Evolutionary conservation across 1,284 basidiomycete species (phyloP), one percentile per base, ranked within the genome.

Genomic region (Leccinum griseonigrum): DNA sequence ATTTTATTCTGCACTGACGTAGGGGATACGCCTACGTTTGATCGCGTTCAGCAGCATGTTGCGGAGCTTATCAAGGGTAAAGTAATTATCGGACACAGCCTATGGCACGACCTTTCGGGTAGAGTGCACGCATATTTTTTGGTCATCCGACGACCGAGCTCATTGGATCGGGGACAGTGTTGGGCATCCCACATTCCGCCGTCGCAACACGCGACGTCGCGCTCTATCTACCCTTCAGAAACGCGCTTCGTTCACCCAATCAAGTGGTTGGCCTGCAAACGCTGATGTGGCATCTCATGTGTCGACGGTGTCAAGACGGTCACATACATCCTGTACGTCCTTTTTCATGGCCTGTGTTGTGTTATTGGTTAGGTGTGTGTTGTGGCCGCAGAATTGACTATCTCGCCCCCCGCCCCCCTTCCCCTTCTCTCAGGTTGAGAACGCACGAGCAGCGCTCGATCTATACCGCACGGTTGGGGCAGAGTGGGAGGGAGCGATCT

Each of bases 41-140:
- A 76, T 54, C 76, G 77, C 14, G 84, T 91, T 26, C 91, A 92
- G 69, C 81, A 81, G 62, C 75, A 79, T 50, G 83, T 91, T 56
- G 85, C 87, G 2, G 82, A 79, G 59, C 71, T 85, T 56, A 82
- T 91, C 64, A 82, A 83, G 70, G 85, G 83, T 56, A 90, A 88
- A 71, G 78, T 89, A 38, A 72, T 92, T 40, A 82, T 92, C 34
- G 90, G 91, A 28, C 87, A 93, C 72, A 80, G 83, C 68, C 77
- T 92, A 14, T 92, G 90, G 90, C 83, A 87, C 64, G 90, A 91
- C 71, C 80, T 92, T 36, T 89, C 90, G 60, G 88, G 90, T 89
- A 70, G 57, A 60, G 64, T 64, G 48, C 60, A 74, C 46, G 56
- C 61, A 69, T 58, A 51, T 60, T 61, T 60, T 57, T 52, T 51